Evolutionary conservation across 768 basidiomycete genomes (phyloP).

Genomic region (Suillus brevipes): DNA sequence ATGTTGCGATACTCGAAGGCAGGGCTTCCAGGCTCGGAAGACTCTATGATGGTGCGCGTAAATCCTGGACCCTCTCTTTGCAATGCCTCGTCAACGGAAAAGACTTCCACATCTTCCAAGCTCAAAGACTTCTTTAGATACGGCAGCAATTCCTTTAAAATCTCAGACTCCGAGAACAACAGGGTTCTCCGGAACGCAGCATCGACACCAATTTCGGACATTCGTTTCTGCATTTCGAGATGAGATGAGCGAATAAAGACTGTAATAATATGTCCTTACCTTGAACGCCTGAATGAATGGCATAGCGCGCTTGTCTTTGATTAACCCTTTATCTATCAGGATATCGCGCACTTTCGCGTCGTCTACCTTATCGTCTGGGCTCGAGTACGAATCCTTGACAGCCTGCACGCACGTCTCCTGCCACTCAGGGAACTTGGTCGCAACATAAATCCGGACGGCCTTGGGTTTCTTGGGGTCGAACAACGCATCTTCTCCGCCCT

Average conservation of each 20-base stretch:
- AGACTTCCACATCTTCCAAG: slow-evolving; percentile 68
- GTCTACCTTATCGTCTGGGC: slow-evolving; percentile 66
- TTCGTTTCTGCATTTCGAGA: slow-evolving; percentile 62
- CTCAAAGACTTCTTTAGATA: slow-evolving; percentile 80
- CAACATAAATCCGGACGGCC: slow-evolving; percentile 86
- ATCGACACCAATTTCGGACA: slow-evolving; percentile 70
- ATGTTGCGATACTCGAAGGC: slow-evolving; percentile 89
- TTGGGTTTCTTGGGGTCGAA: slow-evolving; percentile 89
- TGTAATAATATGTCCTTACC: slow-evolving; percentile 44
- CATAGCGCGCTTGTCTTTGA: slow-evolving; percentile 97
- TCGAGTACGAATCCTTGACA: slow-evolving; percentile 66
- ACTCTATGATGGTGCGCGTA: slow-evolving; percentile 69
- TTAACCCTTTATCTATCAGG: slow-evolving; percentile 69
- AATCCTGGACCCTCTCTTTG: slow-evolving; percentile 57
- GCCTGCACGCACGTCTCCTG: slow-evolving; percentile 81
- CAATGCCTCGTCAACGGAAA: slow-evolving; percentile 67
- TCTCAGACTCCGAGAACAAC: slow-evolving; percentile 79
- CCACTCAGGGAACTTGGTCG: slow-evolving; percentile 91
- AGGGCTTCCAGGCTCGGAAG: slow-evolving; percentile 86
- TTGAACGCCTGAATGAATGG: slow-evolving; percentile 93
- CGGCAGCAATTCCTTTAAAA: slow-evolving; percentile 67
- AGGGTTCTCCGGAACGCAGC: slow-evolving; percentile 81
- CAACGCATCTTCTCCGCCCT: slow-evolving; percentile 38
- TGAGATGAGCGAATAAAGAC: slow-evolving; percentile 7
- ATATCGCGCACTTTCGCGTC: slow-evolving; percentile 74